phyloP scores from a whole-genome alignment of 2,329 filamentous ascomycete species.

The Amylocarpus encephaloides region DNA sequence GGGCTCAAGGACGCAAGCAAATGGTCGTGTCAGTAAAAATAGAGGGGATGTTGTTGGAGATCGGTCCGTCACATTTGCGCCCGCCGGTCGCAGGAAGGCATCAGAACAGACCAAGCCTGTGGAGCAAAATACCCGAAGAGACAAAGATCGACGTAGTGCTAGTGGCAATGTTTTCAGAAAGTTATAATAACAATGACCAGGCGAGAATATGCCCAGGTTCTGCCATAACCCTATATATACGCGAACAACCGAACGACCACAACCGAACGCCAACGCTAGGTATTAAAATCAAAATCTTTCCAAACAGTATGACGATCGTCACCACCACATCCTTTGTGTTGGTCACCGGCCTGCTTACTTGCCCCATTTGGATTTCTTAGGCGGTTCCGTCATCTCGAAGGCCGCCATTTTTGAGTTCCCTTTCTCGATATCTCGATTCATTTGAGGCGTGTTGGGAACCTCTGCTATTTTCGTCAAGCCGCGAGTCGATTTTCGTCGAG shows the following conservation, averaged over 20 bases:
- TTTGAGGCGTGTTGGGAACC: slow-evolving; percentile 52
- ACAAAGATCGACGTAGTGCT: slow-evolving; percentile 56
- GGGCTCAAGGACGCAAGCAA: slow-evolving; percentile 49
- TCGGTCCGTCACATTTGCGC: slow-evolving; percentile 67
- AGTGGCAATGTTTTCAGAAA: slow-evolving; percentile 69
- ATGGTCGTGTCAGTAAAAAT: slow-evolving; percentile 40
- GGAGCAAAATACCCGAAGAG: slow-evolving; percentile 25
- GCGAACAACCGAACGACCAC: slow-evolving; percentile 4
- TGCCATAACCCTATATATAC: slow-evolving; percentile 9
- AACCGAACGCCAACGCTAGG: slow-evolving; percentile 11
- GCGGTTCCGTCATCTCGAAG: slow-evolving; percentile 30
- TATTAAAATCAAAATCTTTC: slow-evolving; percentile 7
- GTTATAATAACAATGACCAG: slow-evolving; percentile 39
- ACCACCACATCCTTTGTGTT: not conserved
- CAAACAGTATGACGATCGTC: slow-evolving; percentile 8
- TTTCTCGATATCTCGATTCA: slow-evolving; percentile 54
- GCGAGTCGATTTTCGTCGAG: slow-evolving; percentile 33
- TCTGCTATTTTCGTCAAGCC: slow-evolving; percentile 46
- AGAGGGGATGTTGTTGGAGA: slow-evolving; percentile 51
- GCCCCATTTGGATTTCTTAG: slow-evolving; percentile 28
- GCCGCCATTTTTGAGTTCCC: slow-evolving; percentile 33
- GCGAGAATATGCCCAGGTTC: slow-evolving; percentile 2
- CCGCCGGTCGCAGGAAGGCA: slow-evolving; percentile 49
- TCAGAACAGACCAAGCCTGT: slow-evolving; percentile 30
- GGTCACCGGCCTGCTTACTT: slow-evolving; percentile 23